Evolutionary conservation across 108 stramenopile species (phyloP), one percentile per base, ranked within the genome.

Genomic region (Pseudonitzschia delicatissima): DNA sequence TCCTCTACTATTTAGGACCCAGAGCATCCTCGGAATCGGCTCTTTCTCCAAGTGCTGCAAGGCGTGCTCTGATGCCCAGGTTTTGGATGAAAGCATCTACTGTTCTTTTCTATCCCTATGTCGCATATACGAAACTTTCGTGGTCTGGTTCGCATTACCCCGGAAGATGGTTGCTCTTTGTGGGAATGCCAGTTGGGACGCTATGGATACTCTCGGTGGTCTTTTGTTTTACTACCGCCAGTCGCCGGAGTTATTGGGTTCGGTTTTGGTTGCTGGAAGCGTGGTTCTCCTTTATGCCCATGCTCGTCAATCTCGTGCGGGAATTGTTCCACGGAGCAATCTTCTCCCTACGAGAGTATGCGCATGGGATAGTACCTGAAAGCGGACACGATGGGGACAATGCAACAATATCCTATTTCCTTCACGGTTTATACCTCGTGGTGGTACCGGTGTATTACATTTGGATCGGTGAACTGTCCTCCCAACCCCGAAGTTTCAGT

Each of bases 101-200:
- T 12, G 0, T 55, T 8, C 3, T 55, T 12, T 55, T 55, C 6
- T 55, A 55, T 33, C 53, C 53, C 12, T 55, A 55, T 27, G 53
- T 55, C 31, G 6, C 53, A 1, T 55, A 55, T 27, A 55, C 53
- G n/a, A 55, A 55, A 33, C n/a, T 55, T 0, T 55, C 53, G 5
- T 55, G 53, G 53, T 5, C 28, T 0, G 32, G 32, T 13, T 55
- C 53, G 32, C 28, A 55, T 33, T 55, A 55, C 13, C 20, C 53
- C 0, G 53, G 53, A 17, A 23, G 53, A 9, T 55, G 53, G 53
- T 33, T 55, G 32, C 20, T 55, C 13, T 55, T 55, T 55, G 29
- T 33, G 32, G 23, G 53, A n/a, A 55, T 55, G 53, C 53, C 53
- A 0, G 53, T 55, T 7, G 53, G 53, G n/a, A 33, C 53, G 0